Evolutionary conservation across 768 basidiomycete genomes (phyloP).

Genomic region (Xerocomellus dryophilus): DNA sequence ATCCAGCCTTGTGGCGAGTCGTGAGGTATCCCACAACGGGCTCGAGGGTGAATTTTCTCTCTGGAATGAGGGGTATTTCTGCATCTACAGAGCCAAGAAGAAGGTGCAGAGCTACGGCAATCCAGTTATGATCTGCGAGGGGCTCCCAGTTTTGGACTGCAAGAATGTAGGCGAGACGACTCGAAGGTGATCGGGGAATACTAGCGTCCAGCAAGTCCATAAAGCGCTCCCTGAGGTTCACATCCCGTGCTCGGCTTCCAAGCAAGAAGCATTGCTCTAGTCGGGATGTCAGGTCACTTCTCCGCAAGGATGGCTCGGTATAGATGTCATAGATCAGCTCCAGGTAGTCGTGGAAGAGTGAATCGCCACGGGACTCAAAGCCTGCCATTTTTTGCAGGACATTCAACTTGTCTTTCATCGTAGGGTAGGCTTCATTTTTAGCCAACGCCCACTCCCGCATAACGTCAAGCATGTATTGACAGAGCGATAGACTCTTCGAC

Average conservation of each 20-base stretch:
- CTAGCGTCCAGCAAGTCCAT: conserved; percentile 87
- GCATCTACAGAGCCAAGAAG: conserved; percentile 70
- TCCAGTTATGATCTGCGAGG: conserved; percentile 90
- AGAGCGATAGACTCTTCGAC: conserved; percentile 75
- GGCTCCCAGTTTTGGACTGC: conserved; percentile 96
- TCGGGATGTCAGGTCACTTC: conserved; percentile 90
- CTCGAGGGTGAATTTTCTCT: conserved; percentile 40
- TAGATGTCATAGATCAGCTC: conserved; percentile 94
- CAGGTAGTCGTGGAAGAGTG: conserved; percentile 78
- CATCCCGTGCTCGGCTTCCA: conserved; percentile 83
- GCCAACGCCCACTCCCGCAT: conserved; percentile 88
- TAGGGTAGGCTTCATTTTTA: conserved; percentile 81
- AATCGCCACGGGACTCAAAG: conserved; percentile 77
- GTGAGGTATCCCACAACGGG: conserved; percentile 34
- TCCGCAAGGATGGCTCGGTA: conserved; percentile 76
- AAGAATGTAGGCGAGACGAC: conserved; percentile 83
- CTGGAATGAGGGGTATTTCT: conserved; percentile 40
- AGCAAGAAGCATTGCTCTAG: conserved; percentile 92
- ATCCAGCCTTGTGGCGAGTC: conserved; percentile 45
- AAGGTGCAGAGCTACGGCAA: conserved; percentile 85
- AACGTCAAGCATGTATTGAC: conserved; percentile 82
- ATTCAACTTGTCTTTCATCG: conserved; percentile 92
- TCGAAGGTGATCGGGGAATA: conserved; percentile 77
- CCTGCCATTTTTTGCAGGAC: conserved; percentile 84
- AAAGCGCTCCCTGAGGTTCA: conserved; percentile 75